A percentile compares a stretch with the other conserved stretches of the same genome.
Evolutionary conservation across 768 basidiomycete species (phyloP).

Genomic region (Termitomyces sp.): DNA sequence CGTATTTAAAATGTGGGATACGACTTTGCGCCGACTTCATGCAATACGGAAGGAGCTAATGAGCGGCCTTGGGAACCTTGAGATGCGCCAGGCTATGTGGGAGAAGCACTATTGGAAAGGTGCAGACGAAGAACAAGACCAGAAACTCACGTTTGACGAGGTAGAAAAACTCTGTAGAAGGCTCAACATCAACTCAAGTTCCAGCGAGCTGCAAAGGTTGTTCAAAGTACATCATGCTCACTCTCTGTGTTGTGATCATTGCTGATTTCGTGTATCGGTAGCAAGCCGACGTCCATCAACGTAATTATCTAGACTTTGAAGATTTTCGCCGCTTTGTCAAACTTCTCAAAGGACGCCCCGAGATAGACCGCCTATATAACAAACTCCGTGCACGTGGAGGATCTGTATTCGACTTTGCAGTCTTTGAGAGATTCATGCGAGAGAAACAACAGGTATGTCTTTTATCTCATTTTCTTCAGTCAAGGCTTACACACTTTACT

Average conservation of each 20-base stretch:
- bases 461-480: background rate
- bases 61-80: conserved; percentile 63
- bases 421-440: conserved; percentile 42
- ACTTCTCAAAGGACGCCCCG: conserved; percentile 75
- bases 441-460: conserved; percentile 37
- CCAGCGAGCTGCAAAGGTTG: conserved; percentile 50
- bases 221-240: conserved; percentile 42
- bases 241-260: background rate
- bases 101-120: conserved; percentile 82
- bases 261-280: conserved; percentile 20
- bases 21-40: conserved; percentile 60
- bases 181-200: conserved; percentile 61
- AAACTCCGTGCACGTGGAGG: conserved; percentile 26
- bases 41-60: conserved; percentile 70
- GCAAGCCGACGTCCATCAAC: conserved; percentile 59
- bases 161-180: conserved; percentile 67
- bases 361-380: conserved; percentile 64
- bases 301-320: conserved; percentile 66
- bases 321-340: conserved; percentile 86
- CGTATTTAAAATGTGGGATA: conserved; percentile 49
- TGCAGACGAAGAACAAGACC: conserved; percentile 55
- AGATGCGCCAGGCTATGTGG: conserved; percentile 73
- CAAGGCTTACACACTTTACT: background rate
- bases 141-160: conserved; percentile 66
- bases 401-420: conserved; percentile 31